Evolutionary conservation across 2,329 filamentous ascomycete species (phyloP).

Genomic region (Albophoma yamanashiensis): DNA sequence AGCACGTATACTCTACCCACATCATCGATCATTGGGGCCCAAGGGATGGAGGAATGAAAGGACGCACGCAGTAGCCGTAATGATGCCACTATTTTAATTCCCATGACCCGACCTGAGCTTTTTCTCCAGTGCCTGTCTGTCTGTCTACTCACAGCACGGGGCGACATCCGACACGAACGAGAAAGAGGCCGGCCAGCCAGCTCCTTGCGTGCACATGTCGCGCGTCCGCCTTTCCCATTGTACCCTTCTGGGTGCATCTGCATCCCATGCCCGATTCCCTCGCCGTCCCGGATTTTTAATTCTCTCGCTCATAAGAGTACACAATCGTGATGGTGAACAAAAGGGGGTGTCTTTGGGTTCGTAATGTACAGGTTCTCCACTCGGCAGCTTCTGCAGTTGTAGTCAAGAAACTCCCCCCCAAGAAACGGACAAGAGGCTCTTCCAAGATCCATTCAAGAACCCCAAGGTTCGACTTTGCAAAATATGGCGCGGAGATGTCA

Average conservation of each 20-base stretch:
- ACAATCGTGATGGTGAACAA: neutral
- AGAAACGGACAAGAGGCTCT: neutral
- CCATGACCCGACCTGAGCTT: neutral
- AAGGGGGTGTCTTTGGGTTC: neutral
- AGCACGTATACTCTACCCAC: neutral
- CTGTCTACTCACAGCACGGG: neutral
- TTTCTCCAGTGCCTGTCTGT: neutral
- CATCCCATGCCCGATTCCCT: neutral
- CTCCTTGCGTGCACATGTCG: neutral
- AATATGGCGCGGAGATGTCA: neutral
- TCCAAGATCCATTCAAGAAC: neutral
- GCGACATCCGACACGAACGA: neutral
- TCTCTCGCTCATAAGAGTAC: neutral
- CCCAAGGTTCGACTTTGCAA: neutral
- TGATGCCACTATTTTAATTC: neutral
- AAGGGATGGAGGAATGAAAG: neutral
- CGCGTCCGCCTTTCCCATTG: neutral
- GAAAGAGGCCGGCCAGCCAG: neutral
- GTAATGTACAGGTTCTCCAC: neutral
- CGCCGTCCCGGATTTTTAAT: neutral
- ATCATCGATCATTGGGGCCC: neutral
- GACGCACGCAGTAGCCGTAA: neutral
- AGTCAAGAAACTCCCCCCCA: neutral
- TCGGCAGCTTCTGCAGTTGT: neutral
- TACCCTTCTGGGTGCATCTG: neutral